phyloP scores from a whole-genome alignment of 1,139 yeast species.

The Taphrina communis region DNA sequence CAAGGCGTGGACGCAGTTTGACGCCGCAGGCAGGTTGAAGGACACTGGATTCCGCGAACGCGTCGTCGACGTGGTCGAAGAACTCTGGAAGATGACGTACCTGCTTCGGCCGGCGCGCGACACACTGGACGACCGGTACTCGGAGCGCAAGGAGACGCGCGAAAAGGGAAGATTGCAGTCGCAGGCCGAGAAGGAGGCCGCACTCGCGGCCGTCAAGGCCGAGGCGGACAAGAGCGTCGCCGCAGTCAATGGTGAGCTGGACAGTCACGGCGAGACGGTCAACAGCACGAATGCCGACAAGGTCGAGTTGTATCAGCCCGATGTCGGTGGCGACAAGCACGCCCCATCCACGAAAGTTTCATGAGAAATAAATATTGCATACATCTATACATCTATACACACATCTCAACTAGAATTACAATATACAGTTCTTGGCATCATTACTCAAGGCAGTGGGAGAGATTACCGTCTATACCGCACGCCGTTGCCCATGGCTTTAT shows the following conservation, averaged over 20 bases:
- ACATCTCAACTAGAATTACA: background rate
- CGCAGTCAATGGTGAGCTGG: background rate
- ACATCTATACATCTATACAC: background rate
- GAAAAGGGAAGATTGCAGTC: slow-evolving; percentile 35
- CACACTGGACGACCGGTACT: slow-evolving; percentile 35
- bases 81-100: slow-evolving; percentile 29
- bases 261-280: background rate
- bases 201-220: background rate
- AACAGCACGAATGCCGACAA: background rate
- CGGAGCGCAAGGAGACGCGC: slow-evolving; percentile 38
- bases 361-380: background rate
- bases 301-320: slow-evolving; percentile 18
- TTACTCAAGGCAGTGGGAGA: too few species aligned
- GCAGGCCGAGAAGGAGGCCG: slow-evolving; percentile 41
- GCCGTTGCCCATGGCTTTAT: slow-evolving; percentile 18
- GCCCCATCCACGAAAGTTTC: background rate
- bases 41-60: slow-evolving; percentile 42
- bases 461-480: slow-evolving; percentile 31
- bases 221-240: slow-evolving; percentile 5
- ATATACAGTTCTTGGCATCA: background rate
- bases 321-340: slow-evolving; percentile 14
- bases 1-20: slow-evolving; percentile 42
- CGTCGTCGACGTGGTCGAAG: slow-evolving; percentile 42
- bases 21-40: slow-evolving; percentile 35
- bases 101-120: slow-evolving; percentile 34